These are phyloP conservation scores for Cryptococcus sp. DNA, from an alignment of 1,284 basidiomycete genomes.

Conservation along the genomic window DNA sequence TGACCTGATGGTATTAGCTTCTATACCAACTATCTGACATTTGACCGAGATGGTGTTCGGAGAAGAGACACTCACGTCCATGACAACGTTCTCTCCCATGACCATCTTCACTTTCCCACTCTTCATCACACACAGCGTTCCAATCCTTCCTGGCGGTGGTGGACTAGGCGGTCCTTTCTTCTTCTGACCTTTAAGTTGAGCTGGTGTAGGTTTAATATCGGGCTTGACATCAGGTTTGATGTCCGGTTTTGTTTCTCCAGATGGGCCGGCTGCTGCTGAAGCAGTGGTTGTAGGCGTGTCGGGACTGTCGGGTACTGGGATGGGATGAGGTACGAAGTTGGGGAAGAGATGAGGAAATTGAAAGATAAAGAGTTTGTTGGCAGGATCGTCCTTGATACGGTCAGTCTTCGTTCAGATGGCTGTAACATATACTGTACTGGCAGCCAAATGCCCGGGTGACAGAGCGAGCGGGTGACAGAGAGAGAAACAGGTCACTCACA, in stretches of 20 bases:
- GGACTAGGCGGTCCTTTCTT: conserved; percentile 34
- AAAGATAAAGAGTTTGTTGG: conserved; percentile 76
- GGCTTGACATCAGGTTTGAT: conserved; percentile 22
- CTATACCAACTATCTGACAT: too few species aligned
- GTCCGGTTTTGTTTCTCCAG: conserved; percentile 20
- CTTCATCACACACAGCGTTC: conserved; percentile 73
- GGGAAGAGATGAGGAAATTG: conserved; percentile 91
- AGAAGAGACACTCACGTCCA: conserved; percentile 63
- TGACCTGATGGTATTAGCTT: conserved; percentile 55
- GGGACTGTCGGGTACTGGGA: background rate
- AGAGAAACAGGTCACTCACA: conserved; percentile 20
- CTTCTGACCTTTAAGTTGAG: conserved; percentile 12
- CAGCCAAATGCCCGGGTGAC: background rate
- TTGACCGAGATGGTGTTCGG: too few species aligned
- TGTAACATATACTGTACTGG: too few species aligned
- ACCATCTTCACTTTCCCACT: conserved; percentile 85
- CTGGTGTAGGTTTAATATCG: conserved; percentile 28
- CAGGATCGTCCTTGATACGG: conserved; percentile 49
- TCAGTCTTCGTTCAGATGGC: background rate
- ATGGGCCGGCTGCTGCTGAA: conserved; percentile 3
- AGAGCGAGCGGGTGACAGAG: background rate
- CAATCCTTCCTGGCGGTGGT: conserved; percentile 70
- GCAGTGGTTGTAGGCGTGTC: too few species aligned
- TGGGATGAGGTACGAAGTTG: conserved; percentile 52
- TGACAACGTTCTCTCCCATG: conserved; percentile 67